A percentile compares a stretch with the other conserved stretches of the same genome.
These are phyloP conservation scores for Farysia itapuensis DNA, from an alignment of 1,284 basidiomycete species.

Conservation along the genomic window DNA sequence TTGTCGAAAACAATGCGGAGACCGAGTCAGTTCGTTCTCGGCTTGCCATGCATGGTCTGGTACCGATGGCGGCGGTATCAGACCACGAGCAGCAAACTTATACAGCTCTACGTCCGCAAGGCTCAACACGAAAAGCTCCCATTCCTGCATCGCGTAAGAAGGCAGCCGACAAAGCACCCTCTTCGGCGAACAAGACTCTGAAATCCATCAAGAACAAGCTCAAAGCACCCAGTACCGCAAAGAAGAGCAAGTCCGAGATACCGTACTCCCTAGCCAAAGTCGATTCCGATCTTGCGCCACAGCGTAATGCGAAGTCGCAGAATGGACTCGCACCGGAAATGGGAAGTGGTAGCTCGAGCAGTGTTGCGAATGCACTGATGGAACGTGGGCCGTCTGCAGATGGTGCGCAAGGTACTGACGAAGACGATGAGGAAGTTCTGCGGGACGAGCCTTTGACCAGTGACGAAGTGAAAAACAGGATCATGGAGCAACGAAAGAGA, in stretches of 20 bases:
- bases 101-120: too few relatives aligned
- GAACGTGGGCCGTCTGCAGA: not conserved
- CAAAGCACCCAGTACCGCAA: conserved; percentile 9
- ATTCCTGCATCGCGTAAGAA: too few relatives aligned
- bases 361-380: not conserved
- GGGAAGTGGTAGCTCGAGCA: not conserved
- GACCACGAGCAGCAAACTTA: too few relatives aligned
- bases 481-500: conserved; percentile 18
- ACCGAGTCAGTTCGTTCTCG: too few relatives aligned
- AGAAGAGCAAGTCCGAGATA: conserved; percentile 32
- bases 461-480: conserved; percentile 14
- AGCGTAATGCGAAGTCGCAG: not conserved
- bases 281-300: conserved; percentile 1
- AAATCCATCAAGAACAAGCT: conserved; percentile 24
- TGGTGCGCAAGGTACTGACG: not conserved
- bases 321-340: not conserved
- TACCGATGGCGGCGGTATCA: too few relatives aligned
- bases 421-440: not conserved
- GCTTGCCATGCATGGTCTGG: too few relatives aligned
- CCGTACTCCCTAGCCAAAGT: conserved; percentile 3
- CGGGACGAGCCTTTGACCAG: not conserved
- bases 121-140: too few relatives aligned
- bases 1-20: too few relatives aligned
- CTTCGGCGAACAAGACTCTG: conserved; percentile 10
- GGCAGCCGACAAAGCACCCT: too few relatives aligned